A percentile compares a stretch with the other conserved stretches of the same genome.
These are phyloP conservation scores for Aulographum hederae DNA, from an alignment of 2,329 filamentous ascomycete genomes.

Conservation along the genomic window DNA sequence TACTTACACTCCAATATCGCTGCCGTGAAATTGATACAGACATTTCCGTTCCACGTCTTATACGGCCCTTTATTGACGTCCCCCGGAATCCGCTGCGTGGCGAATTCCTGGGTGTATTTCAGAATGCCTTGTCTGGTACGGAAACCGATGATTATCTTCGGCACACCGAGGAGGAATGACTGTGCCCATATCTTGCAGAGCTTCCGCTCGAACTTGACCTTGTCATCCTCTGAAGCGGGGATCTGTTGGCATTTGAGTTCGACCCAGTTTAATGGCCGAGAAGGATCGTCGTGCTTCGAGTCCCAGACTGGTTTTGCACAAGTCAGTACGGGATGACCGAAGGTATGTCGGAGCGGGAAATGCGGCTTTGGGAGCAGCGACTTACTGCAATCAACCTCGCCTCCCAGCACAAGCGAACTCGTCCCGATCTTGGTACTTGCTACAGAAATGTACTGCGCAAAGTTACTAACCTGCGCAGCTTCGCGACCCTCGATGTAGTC, in stretches of 20 bases:
- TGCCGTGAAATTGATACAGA: constrained; percentile 80
- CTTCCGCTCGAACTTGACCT: constrained; percentile 68
- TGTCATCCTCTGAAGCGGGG: constrained; percentile 41
- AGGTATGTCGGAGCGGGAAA: constrained; percentile 1
- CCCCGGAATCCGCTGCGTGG: constrained; percentile 61
- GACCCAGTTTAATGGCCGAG: constrained; percentile 69
- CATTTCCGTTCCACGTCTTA: constrained; percentile 72
- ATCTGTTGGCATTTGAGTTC: constrained; percentile 67
- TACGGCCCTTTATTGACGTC: constrained; percentile 50
- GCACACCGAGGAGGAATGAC: constrained; percentile 83
- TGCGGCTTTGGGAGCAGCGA: constrained; percentile 20
- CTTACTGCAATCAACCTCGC: constrained; percentile 94
- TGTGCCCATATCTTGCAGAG: constrained; percentile 94
- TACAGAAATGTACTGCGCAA: constrained; percentile 89
- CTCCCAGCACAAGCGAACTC: constrained; percentile 55
- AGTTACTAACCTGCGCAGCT: constrained; percentile 59
- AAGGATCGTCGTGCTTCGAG: constrained; percentile 51
- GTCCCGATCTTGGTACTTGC: constrained; percentile 75
- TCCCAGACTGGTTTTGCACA: constrained; percentile 81
- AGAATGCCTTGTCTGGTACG: constrained; percentile 57
- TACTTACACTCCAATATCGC: constrained; percentile 57
- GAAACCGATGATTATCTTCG: constrained; percentile 82
- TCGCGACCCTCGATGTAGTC: constrained; percentile 65
- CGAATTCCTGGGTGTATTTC: constrained; percentile 54
- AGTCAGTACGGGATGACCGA: not conserved